A percentile compares a stretch with the other conserved stretches of the same genome.
Evolutionary conservation across 345 rosid genomes (phyloP).

Genomic region (Fremontodendron californicum): DNA sequence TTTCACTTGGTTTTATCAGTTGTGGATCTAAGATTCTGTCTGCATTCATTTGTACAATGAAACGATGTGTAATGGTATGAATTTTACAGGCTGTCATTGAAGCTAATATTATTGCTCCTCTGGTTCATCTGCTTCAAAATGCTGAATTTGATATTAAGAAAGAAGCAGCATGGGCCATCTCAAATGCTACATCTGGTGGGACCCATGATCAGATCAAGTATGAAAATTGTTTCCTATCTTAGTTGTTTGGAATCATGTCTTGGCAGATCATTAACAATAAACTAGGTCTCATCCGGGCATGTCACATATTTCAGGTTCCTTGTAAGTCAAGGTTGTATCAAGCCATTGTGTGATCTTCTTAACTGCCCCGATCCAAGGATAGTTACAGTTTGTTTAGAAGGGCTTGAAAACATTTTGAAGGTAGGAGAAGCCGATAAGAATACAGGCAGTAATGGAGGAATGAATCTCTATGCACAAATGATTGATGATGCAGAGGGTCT

Average conservation of each 20-base stretch:
- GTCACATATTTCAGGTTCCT: conserved; percentile 31
- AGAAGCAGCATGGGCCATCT: conserved; percentile 85
- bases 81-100: conserved; percentile 57
- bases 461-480: not conserved
- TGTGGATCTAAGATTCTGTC: not conserved
- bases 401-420: conserved; percentile 51
- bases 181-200: conserved; percentile 91
- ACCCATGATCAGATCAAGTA: conserved; percentile 82
- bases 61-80: not conserved
- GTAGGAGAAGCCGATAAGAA: conserved; percentile 38
- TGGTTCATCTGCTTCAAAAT: conserved; percentile 61
- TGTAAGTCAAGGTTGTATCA: conserved; percentile 72
- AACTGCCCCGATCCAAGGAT: conserved; percentile 74
- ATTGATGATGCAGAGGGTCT: not conserved
- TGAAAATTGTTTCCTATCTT: not conserved
- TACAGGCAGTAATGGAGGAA: not conserved
- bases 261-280: not conserved
- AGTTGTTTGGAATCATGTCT: not conserved
- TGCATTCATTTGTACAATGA: not conserved
- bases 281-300: not conserved
- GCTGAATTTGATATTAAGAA: conserved; percentile 86
- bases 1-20: not conserved
- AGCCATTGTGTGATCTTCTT: conserved; percentile 78
- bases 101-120: conserved; percentile 58
- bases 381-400: conserved; percentile 42